A percentile compares a stretch with the other conserved stretches of the same genome.
These are phyloP conservation scores for Zea luxurians DNA, from an alignment of 176 grass and related monocot species.

Conservation along the genomic window DNA sequence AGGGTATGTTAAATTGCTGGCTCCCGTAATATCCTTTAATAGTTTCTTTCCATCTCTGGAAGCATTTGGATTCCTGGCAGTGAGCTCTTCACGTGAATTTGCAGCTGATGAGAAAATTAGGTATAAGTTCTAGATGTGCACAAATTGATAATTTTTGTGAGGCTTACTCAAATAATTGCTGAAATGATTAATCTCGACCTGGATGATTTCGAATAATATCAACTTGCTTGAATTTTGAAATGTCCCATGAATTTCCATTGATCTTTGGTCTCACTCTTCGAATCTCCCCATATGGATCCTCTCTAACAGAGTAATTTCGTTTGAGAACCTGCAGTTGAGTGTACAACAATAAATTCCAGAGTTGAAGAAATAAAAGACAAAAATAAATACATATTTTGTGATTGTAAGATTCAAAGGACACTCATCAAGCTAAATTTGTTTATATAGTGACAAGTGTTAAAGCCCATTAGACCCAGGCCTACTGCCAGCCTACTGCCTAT, in stretches of 20 bases:
- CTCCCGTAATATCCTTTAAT: slow-evolving; percentile 8
- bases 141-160: not conserved
- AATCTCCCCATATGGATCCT: slow-evolving; percentile 35
- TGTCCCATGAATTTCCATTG: slow-evolving; percentile 44
- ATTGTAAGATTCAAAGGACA: not conserved
- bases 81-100: slow-evolving; percentile 26
- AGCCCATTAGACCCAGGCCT: too few species aligned
- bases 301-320: slow-evolving; percentile 46
- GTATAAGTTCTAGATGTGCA: not conserved
- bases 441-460: not conserved
- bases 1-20: slow-evolving; percentile 38
- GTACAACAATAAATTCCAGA: slow-evolving; percentile 20
- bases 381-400: not conserved
- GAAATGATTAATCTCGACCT: slow-evolving; percentile 29
- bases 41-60: slow-evolving; percentile 29
- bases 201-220: slow-evolving; percentile 42
- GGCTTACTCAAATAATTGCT: slow-evolving; percentile 7
- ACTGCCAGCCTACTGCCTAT: too few species aligned
- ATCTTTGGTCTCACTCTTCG: slow-evolving; percentile 59
- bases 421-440: not conserved
- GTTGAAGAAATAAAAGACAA: not conserved
- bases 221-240: slow-evolving; percentile 60
- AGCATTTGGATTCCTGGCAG: slow-evolving; percentile 21
- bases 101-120: slow-evolving; percentile 15
- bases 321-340: slow-evolving; percentile 51